Percentiles rank a stretch among this genome's conserved stretches.
Conservation (phyloP, 2,329 filamentous ascomycete species). For the Sclerotinia nivalis region DNA sequence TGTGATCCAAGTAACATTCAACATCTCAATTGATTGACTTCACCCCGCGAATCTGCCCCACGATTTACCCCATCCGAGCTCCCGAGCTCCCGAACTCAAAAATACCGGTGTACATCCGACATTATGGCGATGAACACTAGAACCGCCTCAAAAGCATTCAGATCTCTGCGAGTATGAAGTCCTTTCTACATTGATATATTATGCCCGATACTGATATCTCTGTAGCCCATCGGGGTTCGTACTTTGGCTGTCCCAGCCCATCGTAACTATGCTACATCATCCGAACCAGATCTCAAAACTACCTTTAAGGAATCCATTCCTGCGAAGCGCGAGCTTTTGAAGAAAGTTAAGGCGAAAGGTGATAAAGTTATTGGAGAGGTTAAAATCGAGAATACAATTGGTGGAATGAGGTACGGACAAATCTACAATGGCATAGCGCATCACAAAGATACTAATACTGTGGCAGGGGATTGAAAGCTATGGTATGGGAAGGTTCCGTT, state of each 20-base stretch:
- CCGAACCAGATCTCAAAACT: slow-evolving; percentile 87
- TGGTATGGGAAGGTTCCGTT: slow-evolving; percentile 98
- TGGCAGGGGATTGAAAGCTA: slow-evolving; percentile 81
- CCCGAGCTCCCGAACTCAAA: neutral
- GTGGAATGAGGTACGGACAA: slow-evolving; percentile 75
- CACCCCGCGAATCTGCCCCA: slow-evolving; percentile 22
- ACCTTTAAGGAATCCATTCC: slow-evolving; percentile 83
- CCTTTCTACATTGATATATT: neutral
- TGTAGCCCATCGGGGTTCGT: slow-evolving; percentile 41
- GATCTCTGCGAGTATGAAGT: slow-evolving; percentile 61
- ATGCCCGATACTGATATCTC: slow-evolving; percentile 19
- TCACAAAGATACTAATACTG: slow-evolving; percentile 27
- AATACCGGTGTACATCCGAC: neutral
- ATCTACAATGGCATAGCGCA: neutral
- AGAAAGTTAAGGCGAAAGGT: slow-evolving; percentile 85
- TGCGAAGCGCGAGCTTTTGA: slow-evolving; percentile 87
- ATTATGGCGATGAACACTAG: slow-evolving; percentile 65
- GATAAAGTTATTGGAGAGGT: slow-evolving; percentile 86
- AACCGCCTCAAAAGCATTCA: slow-evolving; percentile 61
- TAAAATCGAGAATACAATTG: slow-evolving; percentile 90
- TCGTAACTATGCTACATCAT: slow-evolving; percentile 69
- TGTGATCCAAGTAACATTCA: neutral
- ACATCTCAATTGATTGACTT: neutral
- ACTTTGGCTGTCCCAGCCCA: slow-evolving; percentile 40
- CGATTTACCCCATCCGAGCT: slow-evolving; percentile 25